These are phyloP conservation scores for Thalassiosira profunda DNA, from an alignment of 108 stramenopile species.

Conservation along the genomic window DNA sequence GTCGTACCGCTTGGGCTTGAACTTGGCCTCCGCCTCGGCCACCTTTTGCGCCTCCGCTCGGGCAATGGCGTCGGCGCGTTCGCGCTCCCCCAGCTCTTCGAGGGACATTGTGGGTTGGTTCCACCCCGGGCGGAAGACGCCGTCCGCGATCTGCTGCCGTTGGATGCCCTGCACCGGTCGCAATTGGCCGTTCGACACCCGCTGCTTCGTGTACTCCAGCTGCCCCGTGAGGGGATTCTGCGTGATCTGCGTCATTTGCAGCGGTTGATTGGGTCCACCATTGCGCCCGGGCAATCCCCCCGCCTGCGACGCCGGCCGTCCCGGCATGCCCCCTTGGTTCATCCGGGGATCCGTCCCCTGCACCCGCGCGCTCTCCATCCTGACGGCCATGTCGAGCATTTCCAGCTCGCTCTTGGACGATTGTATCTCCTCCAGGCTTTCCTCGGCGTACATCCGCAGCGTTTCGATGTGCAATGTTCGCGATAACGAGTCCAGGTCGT, in stretches of 20 bases:
- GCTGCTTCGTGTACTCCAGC: slow-evolving; percentile 72
- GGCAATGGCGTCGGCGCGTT: slow-evolving; percentile 83
- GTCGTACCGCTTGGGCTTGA: slow-evolving; percentile 81
- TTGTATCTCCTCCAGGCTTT: slow-evolving; percentile 73
- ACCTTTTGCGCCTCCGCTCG: slow-evolving; percentile 76
- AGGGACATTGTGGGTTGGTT: slow-evolving; percentile 96
- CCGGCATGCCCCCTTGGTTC: neutral
- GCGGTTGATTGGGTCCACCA: slow-evolving; percentile 7
- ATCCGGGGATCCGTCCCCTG: slow-evolving; percentile 7
- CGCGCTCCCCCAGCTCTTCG: slow-evolving; percentile 92
- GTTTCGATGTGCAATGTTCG: slow-evolving; percentile 56
- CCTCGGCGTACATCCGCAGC: slow-evolving; percentile 48
- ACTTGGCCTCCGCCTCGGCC: slow-evolving; percentile 54
- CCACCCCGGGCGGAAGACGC: slow-evolving; percentile 95
- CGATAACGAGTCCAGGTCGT: slow-evolving; percentile 73
- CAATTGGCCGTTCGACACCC: slow-evolving; percentile 60
- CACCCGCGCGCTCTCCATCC: slow-evolving; percentile 44
- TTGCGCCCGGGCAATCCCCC: neutral
- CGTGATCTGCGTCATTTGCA: slow-evolving; percentile 85
- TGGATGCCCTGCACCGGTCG: slow-evolving; percentile 21
- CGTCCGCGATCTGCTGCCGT: slow-evolving; percentile 77
- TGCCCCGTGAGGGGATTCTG: slow-evolving; percentile 72
- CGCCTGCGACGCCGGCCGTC: slow-evolving; percentile 13
- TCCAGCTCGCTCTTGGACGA: slow-evolving; percentile 61
- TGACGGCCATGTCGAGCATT: slow-evolving; percentile 72